phyloP scores from a whole-genome alignment of 768 basidiomycete species.

The Pholiota microspora region DNA sequence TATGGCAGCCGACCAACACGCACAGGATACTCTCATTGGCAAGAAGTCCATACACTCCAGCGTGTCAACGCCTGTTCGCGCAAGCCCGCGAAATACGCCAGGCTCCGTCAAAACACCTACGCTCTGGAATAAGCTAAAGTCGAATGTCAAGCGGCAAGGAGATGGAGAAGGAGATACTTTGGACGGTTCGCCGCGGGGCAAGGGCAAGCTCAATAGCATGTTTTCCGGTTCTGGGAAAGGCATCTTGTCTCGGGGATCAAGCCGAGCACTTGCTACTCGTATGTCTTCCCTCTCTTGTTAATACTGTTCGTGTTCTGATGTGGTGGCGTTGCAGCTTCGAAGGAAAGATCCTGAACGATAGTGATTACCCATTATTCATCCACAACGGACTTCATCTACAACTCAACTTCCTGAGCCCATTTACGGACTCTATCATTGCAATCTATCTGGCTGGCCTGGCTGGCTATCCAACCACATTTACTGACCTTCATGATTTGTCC shows the following conservation, averaged over 20 bases:
- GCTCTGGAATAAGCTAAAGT: conserved; percentile 39
- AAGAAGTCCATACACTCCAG: neutral
- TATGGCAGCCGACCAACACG: conserved; percentile 8
- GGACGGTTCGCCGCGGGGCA: conserved; percentile 5
- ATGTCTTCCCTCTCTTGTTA: neutral
- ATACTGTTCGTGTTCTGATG: neutral
- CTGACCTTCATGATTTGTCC: neutral
- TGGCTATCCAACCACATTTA: neutral
- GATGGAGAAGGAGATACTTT: conserved; percentile 1
- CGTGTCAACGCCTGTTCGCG: neutral
- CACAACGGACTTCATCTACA: neutral
- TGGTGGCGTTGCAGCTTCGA: neutral
- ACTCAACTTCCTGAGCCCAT: neutral
- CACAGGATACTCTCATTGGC: conserved; percentile 8
- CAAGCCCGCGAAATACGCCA: neutral
- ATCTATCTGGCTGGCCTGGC: too few species aligned
- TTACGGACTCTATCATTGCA: too few species aligned
- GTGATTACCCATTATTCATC: neutral
- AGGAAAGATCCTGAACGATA: neutral
- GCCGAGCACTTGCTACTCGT: conserved; percentile 9
- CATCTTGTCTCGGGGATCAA: conserved; percentile 16
- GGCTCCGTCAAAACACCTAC: conserved; percentile 2
- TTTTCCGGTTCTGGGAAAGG: conserved; percentile 21
- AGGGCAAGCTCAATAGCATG: conserved; percentile 16
- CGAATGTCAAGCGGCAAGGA: conserved; percentile 24